Evolutionary conservation across 768 basidiomycete species (phyloP).

Genomic region (Russula olivacea): DNA sequence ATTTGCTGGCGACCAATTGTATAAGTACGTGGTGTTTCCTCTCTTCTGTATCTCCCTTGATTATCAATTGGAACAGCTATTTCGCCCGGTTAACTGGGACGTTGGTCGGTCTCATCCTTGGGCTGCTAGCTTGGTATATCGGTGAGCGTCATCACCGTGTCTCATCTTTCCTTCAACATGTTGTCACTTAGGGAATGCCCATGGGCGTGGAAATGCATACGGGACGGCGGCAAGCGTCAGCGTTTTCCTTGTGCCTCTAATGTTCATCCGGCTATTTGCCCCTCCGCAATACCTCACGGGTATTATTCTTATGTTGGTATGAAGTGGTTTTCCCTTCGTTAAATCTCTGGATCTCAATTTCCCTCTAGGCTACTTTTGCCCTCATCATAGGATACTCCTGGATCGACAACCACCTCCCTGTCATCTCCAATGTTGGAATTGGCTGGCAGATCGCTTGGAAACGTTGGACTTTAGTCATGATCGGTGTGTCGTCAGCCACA

Average conservation of each 20-base stretch:
- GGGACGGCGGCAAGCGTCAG: slow-evolving; percentile 46
- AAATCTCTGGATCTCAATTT: neutral
- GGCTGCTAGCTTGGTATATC: slow-evolving; percentile 48
- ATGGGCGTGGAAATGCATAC: slow-evolving; percentile 47
- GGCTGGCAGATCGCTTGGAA: slow-evolving; percentile 51
- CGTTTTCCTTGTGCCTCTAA: slow-evolving; percentile 42
- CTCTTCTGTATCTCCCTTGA: neutral
- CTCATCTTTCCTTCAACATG: neutral
- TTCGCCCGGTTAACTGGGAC: slow-evolving; percentile 44
- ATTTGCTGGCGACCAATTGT: slow-evolving; percentile 53
- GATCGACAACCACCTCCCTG: slow-evolving; percentile 46
- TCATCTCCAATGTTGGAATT: slow-evolving; percentile 44
- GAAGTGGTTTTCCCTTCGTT: slow-evolving; percentile 23
- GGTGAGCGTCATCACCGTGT: slow-evolving; percentile 28
- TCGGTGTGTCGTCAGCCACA: slow-evolving; percentile 33
- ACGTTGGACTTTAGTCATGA: slow-evolving; percentile 45
- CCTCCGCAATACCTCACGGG: slow-evolving; percentile 39
- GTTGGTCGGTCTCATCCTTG: slow-evolving; percentile 41
- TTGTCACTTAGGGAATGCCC: slow-evolving; percentile 34
- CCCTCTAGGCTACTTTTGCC: slow-evolving; percentile 36
- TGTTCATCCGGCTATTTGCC: slow-evolving; percentile 45
- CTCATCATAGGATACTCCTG: slow-evolving; percentile 52
- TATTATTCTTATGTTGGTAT: slow-evolving; percentile 35
- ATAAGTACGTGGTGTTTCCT: slow-evolving; percentile 33
- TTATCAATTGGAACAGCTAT: slow-evolving; percentile 31